Evolutionary conservation across 306 rosid genomes (phyloP), one percentile per base, ranked within the genome.

Genomic region (Fragaria nilgerrensis): DNA sequence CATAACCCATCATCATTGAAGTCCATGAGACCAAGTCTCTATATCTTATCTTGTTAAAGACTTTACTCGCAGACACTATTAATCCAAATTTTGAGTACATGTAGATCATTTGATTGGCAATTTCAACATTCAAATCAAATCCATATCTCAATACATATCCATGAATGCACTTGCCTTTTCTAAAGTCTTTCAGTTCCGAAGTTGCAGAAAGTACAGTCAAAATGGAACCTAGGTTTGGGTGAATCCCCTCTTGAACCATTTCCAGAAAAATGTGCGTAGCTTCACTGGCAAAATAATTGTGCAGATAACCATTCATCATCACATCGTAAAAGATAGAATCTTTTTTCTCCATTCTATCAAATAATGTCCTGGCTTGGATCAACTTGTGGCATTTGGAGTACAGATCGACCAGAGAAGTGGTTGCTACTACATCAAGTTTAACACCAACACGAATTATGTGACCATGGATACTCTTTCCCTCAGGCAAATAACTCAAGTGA

Each of bases 1-100:
- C 79, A 76, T 83, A 78, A 76, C 87, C 78, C 63, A 9, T 85
- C 79, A 87, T 85, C 89, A 85, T 80, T n/a, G 87, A 76, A 69
- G 91, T 87, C 88, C 91, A 85, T 74, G 91, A 85, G 45, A 87
- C 81, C 82, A 83, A 43, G 75, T 87, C 91, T 77, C 72, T 80
- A 58, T 23, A 41, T 70, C 69, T 70, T 16, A 76, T 67, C 68
- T 76, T 76, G 78, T 65, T 32, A 50, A 87, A 87, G 68, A 85
- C 50, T 69, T 67, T 27, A 81, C 75, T 76, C 8, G 89, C 87
- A 70, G 67, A 70, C 44, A 8, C 68, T 68, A 83, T 44, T 74
- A 7, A 29, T 67, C 83, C 88, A 70, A 81, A 83, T 74, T 81
- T 81, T 49, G 82, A 76, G 75, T 87, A 87, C 11, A 82, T 41